A percentile compares a stretch with the other conserved stretches of the same genome.
Conservation (phyloP, 2,329 filamentous ascomycete species). For the Monosporascus sp. region DNA sequence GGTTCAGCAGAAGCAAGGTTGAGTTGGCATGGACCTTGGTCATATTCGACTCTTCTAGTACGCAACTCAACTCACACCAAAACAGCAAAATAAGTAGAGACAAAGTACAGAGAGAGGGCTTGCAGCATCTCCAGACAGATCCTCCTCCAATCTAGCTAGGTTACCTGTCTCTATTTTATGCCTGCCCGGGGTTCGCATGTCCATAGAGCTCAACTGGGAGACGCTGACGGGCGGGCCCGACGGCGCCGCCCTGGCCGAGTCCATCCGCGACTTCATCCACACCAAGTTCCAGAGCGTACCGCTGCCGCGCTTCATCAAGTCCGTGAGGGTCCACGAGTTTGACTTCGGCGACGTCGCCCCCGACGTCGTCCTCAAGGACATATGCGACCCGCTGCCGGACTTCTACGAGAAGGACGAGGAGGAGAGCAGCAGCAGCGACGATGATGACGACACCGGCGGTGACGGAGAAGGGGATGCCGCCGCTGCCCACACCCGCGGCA, state of each 20-base stretch:
- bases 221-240: constrained; percentile 85
- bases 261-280: constrained; percentile 89
- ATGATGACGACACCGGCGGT: constrained; percentile 16
- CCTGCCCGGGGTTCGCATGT: constrained; percentile 53
- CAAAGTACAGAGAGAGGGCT: too few species aligned
- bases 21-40: too few species aligned
- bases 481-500: neutral
- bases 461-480: constrained; percentile 16
- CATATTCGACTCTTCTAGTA: too few species aligned
- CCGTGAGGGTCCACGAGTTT: constrained; percentile 90
- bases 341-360: constrained; percentile 82
- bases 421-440: constrained; percentile 51
- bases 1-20: too few species aligned
- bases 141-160: too few species aligned
- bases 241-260: constrained; percentile 75
- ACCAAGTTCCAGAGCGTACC: constrained; percentile 90
- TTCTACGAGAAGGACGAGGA: constrained; percentile 86
- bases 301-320: constrained; percentile 92
- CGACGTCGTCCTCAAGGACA: constrained; percentile 88
- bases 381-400: constrained; percentile 89
- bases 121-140: neutral
- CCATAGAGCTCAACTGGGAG: constrained; percentile 96
- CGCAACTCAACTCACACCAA: too few species aligned
- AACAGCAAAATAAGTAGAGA: too few species aligned
- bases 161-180: too few species aligned